Conservation (phyloP, 352 stramenopile genomes). For the Pythium apleroticum region DNA sequence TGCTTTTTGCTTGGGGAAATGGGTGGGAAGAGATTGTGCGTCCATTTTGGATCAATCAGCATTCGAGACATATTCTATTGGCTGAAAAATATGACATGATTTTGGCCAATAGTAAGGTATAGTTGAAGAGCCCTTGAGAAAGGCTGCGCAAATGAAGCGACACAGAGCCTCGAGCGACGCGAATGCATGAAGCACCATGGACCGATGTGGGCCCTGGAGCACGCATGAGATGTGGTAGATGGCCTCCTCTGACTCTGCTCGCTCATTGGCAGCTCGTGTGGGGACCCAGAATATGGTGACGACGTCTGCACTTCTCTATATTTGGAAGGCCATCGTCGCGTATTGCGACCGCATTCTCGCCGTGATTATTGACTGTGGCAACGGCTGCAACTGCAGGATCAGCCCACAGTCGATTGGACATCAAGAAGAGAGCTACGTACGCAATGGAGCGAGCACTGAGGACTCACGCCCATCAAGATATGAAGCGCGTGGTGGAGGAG, state of each 20-base stretch:
- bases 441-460: slow-evolving; percentile 4
- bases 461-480: slow-evolving; percentile 9
- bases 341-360: neutral
- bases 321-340: neutral
- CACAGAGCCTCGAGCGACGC: too few relatives aligned
- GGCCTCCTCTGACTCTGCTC: too few relatives aligned
- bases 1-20: slow-evolving; percentile 20
- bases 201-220: too few relatives aligned
- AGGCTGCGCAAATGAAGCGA: too few relatives aligned
- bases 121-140: neutral
- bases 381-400: neutral
- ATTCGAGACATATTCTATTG: slow-evolving; percentile 1
- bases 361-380: neutral
- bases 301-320: neutral
- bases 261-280: too few relatives aligned
- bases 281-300: neutral
- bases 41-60: slow-evolving; percentile 23
- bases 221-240: too few relatives aligned
- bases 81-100: slow-evolving; percentile 13
- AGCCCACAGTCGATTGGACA: neutral
- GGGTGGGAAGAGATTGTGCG: slow-evolving; percentile 28
- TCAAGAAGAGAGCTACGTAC: neutral
- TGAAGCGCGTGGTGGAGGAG: neutral
- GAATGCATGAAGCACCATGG: too few relatives aligned
- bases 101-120: slow-evolving; percentile 13